These are phyloP conservation scores for Clarireedia monteithiana DNA, from an alignment of 2,329 filamentous ascomycete species.

Conservation along the genomic window DNA sequence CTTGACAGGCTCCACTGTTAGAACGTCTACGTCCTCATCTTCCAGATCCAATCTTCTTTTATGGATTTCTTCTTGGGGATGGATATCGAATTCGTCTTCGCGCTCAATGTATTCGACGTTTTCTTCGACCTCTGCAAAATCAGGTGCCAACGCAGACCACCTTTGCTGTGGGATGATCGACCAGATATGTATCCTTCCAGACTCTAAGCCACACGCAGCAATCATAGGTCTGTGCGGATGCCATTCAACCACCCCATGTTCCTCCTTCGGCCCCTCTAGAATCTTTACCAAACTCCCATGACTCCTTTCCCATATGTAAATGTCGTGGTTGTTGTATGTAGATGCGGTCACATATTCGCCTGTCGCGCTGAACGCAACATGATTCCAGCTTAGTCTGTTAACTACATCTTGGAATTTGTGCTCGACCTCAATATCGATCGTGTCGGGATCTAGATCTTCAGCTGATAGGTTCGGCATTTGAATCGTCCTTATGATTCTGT, in stretches of 20 bases:
- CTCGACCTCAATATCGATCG: constrained; percentile 82
- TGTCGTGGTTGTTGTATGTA: constrained; percentile 96
- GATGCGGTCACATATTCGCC: constrained; percentile 95
- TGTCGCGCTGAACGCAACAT: constrained; percentile 88
- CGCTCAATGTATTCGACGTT: constrained; percentile 94
- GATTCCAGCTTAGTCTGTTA: constrained; percentile 92
- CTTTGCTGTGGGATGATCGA: constrained; percentile 90
- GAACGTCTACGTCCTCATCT: constrained; percentile 87
- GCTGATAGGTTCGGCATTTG: constrained; percentile 71
- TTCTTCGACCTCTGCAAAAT: constrained; percentile 96
- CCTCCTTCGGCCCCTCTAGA: constrained; percentile 92
- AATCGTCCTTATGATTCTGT: constrained; percentile 90
- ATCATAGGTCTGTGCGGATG: constrained; percentile 83
- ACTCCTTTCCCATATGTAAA: constrained; percentile 95
- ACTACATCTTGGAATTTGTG: constrained; percentile 99
- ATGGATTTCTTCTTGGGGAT: constrained; percentile 88
- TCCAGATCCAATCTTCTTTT: constrained; percentile 84
- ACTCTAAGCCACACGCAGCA: constrained; percentile 86
- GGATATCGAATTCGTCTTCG: constrained; percentile 97
- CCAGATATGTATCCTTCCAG: constrained; percentile 91
- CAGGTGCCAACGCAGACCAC: constrained; percentile 93
- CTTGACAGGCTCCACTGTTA: constrained; percentile 65
- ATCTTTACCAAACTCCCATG: constrained; percentile 94
- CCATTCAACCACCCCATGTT: constrained; percentile 95
- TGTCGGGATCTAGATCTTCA: constrained; percentile 69